Evolutionary conservation across 164 flowering plant species (phyloP), one percentile per base, ranked within the genome.

Genomic region (Aristolochia fimbriata): DNA sequence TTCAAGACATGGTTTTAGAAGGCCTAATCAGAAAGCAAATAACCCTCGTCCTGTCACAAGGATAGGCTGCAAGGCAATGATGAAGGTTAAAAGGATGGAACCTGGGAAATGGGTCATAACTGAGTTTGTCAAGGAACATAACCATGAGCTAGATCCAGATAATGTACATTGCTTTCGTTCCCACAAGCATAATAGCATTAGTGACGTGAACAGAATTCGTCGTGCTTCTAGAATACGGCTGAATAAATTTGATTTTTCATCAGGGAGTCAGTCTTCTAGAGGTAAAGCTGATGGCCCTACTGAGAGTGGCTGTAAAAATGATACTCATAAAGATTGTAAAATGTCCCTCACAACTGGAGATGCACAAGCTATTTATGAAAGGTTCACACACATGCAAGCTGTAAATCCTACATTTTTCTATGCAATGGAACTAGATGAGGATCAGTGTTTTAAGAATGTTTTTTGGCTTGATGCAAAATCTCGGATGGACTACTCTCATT

Each of bases 401-500:
- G 23, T 27, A 41, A 52, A 59, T 15, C 59, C 63, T 12, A 30
- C 62, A 14, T 65, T 65, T 52, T 65, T 59, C 25, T 65, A 65
- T 65, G 68, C 68, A 0, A 46, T 65, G 19, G 63, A 65, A 43
- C 58, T 65, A 9, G 62, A 65, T 53, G 52, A 65, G 14, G 16
- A 53, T 2, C 37, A 65, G 16, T 27, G 59, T 43, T 53, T 59
- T 57, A 59, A 41, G 24, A 59, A 45, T 65, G 24, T 51, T n/a
- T 59, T 65, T 46, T 65, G 68, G 68, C 51, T 22, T 19, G 68
- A 65, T 65, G 68, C 30, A 17, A 65, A 62, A 25, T 51, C 62
- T 20, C 52, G 68, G 31, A 65, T 53, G 33, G 48, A 48, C 30
- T 65, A 65, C 19, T 41, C 47, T 41, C 48, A 65, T 23, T 65